A percentile compares a stretch with the other conserved stretches of the same genome.
Conservation (phyloP, 2,329 filamentous ascomycete species). For the Thielaviopsis punctulata region DNA sequence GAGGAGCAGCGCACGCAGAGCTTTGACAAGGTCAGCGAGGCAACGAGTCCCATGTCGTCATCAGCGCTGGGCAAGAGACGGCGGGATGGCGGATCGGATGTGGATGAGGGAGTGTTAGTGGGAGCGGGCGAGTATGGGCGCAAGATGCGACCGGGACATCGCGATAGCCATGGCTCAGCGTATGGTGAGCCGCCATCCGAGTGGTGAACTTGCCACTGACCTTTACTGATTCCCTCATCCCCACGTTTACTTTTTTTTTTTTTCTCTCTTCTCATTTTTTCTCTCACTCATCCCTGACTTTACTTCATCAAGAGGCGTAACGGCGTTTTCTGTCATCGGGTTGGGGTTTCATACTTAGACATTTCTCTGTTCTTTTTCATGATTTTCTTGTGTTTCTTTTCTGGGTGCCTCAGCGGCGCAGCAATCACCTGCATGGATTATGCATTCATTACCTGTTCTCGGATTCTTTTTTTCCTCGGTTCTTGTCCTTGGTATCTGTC, state of each 20-base stretch:
- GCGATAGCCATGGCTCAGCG: neutral
- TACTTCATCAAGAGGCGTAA: neutral
- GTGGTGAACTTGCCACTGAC: too few relatives aligned
- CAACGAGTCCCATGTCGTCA: conserved; percentile 1
- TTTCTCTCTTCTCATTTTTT: conserved; percentile 6
- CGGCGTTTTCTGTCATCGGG: neutral
- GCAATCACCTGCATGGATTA: too few relatives aligned
- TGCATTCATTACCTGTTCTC: too few relatives aligned
- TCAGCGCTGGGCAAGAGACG: conserved; percentile 7
- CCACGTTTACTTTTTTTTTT: conserved; percentile 3
- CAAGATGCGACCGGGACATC: neutral
- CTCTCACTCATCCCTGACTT: conserved; percentile 4
- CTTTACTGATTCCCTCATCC: neutral
- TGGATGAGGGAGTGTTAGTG: neutral
- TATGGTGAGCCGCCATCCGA: neutral
- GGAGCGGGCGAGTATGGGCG: conserved; percentile 1
- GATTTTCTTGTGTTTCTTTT: conserved; percentile 9
- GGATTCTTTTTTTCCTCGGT: too few relatives aligned
- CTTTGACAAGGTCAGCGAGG: conserved; percentile 5
- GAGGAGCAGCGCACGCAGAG: conserved; percentile 3
- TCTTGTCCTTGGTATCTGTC: too few relatives aligned
- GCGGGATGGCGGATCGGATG: conserved; percentile 6
- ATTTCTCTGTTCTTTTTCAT: neutral
- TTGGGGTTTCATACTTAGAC: too few relatives aligned
- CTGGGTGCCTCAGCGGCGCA: too few relatives aligned